phyloP scores from a whole-genome alignment of 208 protist species.

The Tritrichomonas foetus region DNA sequence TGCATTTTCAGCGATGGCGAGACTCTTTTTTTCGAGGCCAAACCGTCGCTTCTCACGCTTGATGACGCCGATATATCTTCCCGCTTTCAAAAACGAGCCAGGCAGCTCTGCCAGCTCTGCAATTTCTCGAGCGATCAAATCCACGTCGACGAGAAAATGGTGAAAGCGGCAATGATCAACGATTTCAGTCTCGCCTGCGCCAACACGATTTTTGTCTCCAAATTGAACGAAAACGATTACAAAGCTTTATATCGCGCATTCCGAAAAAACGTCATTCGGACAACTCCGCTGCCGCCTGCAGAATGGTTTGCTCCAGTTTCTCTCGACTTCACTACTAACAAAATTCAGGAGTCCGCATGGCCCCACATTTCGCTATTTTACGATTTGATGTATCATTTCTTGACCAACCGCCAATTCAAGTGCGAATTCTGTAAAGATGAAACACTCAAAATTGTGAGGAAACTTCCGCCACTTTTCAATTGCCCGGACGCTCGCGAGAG shows the following conservation, averaged over 20 bases:
- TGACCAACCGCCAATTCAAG: background rate
- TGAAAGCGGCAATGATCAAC: too few relatives aligned
- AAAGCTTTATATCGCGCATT: background rate
- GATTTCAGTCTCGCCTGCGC: too few relatives aligned
- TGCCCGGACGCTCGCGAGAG: background rate
- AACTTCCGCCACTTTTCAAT: background rate
- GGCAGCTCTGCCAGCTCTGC: too few relatives aligned
- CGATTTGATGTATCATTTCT: background rate
- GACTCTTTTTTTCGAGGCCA: too few relatives aligned
- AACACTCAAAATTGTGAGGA: background rate
- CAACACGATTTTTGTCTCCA: background rate
- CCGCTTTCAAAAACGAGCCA: too few relatives aligned
- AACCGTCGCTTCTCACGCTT: too few relatives aligned
- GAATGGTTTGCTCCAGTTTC: background rate
- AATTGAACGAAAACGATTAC: background rate
- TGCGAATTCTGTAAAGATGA: background rate
- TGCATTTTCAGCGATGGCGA: too few relatives aligned
- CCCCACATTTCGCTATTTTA: background rate
- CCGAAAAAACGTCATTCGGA: constrained; percentile 19
- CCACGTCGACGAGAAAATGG: too few relatives aligned
- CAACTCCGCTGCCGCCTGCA: background rate
- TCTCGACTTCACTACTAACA: background rate
- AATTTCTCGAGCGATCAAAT: too few relatives aligned
- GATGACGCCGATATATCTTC: too few relatives aligned
- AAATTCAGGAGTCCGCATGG: background rate